Conservation (phyloP, 179 eudicot genomes). For the Nepenthes alata region DNA sequence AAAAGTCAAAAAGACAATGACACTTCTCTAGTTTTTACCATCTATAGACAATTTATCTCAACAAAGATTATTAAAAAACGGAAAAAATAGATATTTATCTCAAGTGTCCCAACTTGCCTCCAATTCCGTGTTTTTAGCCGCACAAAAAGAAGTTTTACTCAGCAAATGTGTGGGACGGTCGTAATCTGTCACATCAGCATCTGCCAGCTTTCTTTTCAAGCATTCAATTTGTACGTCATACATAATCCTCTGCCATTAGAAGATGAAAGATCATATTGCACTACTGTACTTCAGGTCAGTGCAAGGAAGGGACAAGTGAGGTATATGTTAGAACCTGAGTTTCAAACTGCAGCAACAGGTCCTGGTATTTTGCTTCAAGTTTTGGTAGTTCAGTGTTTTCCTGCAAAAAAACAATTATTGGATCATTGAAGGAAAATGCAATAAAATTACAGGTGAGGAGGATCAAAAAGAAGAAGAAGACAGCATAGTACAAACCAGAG, state of each 20-base stretch:
- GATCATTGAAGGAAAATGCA: slow-evolving; percentile 5
- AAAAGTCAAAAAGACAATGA: no score
- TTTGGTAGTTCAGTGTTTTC: slow-evolving; percentile 42
- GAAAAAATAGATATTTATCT: slow-evolving; percentile 17
- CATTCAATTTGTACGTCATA: slow-evolving; percentile 60
- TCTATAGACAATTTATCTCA: no score
- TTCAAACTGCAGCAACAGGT: slow-evolving; percentile 53
- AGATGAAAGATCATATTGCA: not conserved
- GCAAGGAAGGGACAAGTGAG: slow-evolving; percentile 3
- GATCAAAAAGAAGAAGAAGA: not conserved
- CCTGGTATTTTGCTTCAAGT: slow-evolving; percentile 55
- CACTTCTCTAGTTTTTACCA: no score
- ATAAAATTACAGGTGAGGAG: not conserved
- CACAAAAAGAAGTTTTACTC: slow-evolving; percentile 11
- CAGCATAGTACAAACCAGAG: slow-evolving; percentile 29
- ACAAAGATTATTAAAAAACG: no score
- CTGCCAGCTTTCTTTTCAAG: slow-evolving; percentile 46
- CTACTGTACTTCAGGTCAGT: not conserved
- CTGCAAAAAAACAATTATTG: slow-evolving; percentile 23
- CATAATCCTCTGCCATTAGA: slow-evolving; percentile 40
- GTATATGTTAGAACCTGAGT: slow-evolving; percentile 43
- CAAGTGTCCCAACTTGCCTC: slow-evolving; percentile 29
- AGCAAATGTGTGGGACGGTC: slow-evolving; percentile 10
- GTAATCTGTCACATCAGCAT: slow-evolving; percentile 20
- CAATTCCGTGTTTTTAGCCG: slow-evolving; percentile 25